These are phyloP conservation scores for Hygrophila difformis DNA, from an alignment of 257 asterid species.

Conservation along the genomic window DNA sequence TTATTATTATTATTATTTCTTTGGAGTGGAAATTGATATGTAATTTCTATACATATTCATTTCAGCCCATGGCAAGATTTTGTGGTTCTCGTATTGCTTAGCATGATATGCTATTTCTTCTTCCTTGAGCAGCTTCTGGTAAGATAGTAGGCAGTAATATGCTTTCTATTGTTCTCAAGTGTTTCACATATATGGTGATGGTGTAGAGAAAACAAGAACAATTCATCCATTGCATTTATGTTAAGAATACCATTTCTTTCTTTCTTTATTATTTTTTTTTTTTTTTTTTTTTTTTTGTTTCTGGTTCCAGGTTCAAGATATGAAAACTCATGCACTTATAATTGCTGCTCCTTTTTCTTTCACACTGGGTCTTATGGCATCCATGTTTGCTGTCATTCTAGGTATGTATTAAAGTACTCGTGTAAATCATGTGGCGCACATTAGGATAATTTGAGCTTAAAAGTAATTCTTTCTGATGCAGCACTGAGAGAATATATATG, in stretches of 20 bases:
- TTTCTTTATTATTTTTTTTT: too few species aligned
- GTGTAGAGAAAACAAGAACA: too few species aligned
- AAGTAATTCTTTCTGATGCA: constrained; percentile 31
- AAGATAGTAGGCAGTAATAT: constrained; percentile 19
- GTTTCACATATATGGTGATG: neutral
- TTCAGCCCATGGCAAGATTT: constrained; percentile 95
- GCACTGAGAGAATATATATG: constrained; percentile 70
- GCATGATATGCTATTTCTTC: constrained; percentile 94
- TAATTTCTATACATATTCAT: constrained; percentile 6
- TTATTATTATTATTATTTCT: neutral
- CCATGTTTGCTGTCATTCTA: constrained; percentile 57
- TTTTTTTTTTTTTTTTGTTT: too few species aligned
- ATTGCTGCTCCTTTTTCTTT: constrained; percentile 80
- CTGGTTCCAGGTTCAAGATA: constrained; percentile 42
- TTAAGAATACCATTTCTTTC: too few species aligned
- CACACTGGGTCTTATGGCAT: constrained; percentile 61
- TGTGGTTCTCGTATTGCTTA: constrained; percentile 87
- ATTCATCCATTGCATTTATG: too few species aligned
- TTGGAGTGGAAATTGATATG: neutral
- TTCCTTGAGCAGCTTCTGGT: constrained; percentile 92
- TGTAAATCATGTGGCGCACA: neutral
- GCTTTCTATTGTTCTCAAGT: neutral
- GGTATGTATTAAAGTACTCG: constrained; percentile 39
- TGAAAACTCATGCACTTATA: constrained; percentile 60
- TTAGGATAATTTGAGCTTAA: neutral